Evolutionary conservation across 106 monocot species (phyloP).

Genomic region (Dendrobium catenatum): DNA sequence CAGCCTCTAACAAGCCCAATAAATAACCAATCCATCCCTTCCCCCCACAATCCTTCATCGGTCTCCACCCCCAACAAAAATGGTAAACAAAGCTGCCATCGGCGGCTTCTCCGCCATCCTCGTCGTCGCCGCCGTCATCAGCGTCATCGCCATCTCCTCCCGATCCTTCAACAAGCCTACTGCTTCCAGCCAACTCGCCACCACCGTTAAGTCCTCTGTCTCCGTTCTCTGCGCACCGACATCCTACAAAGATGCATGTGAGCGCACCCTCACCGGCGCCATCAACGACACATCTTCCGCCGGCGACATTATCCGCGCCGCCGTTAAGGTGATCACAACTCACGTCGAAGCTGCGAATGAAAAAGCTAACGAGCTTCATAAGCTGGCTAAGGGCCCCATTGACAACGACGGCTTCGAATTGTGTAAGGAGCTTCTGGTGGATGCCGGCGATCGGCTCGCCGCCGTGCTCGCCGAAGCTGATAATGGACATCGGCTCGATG

Average conservation of each 20-base stretch:
- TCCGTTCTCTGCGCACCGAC: slow-evolving; percentile 6
- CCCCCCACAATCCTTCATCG: background rate
- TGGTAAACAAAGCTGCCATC: slow-evolving; percentile 38
- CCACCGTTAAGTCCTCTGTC: slow-evolving; percentile 10
- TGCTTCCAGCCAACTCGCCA: background rate
- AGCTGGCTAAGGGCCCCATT: slow-evolving; percentile 1
- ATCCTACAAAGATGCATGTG: slow-evolving; percentile 5
- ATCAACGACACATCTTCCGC: background rate
- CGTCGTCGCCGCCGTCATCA: slow-evolving; percentile 27
- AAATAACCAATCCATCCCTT: background rate
- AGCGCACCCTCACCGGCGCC: background rate
- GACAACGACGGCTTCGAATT: slow-evolving; percentile 8
- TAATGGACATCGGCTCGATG: slow-evolving; percentile 12
- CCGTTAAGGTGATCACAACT: background rate
- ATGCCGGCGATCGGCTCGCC: background rate
- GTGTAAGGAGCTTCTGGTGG: slow-evolving; percentile 19
- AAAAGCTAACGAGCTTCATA: slow-evolving; percentile 15
- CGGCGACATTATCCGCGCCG: slow-evolving; percentile 7
- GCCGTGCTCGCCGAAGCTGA: slow-evolving; percentile 8
- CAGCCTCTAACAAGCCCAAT: background rate
- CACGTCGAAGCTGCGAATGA: background rate
- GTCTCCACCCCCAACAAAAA: background rate
- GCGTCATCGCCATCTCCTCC: slow-evolving; percentile 23
- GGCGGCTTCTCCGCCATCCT: slow-evolving; percentile 19
- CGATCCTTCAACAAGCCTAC: slow-evolving; percentile 7